phyloP scores from a whole-genome alignment of 164 flowering plant genomes.

The Liriodendron chinense region DNA sequence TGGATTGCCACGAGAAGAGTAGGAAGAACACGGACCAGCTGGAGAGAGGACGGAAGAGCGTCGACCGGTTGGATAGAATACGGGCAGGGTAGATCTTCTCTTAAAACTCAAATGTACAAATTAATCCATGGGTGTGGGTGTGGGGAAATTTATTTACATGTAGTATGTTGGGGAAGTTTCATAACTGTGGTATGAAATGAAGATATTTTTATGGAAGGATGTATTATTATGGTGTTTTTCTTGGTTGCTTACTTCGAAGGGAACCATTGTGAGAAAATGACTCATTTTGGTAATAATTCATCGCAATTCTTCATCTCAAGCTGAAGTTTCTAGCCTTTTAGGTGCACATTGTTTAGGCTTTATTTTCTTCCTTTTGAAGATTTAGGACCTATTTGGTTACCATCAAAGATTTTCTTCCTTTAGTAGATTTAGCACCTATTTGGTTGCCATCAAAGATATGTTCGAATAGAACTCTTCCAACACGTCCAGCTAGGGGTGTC shows the following conservation, averaged over 20 bases:
- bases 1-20: constrained; percentile 70
- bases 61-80: constrained; percentile 77
- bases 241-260: not conserved
- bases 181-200: constrained; percentile 30
- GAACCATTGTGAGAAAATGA: not conserved
- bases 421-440: no score
- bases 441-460: no score
- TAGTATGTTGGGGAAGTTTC: constrained; percentile 31
- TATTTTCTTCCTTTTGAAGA: no score
- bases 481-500: no score
- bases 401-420: no score
- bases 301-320: not conserved
- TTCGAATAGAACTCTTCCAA: no score
- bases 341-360: no score
- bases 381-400: no score
- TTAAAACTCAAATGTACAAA: constrained; percentile 7
- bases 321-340: no score
- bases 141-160: constrained; percentile 28
- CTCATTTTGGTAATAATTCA: not conserved
- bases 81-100: constrained; percentile 45
- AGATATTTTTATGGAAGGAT: constrained; percentile 17
- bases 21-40: constrained; percentile 61
- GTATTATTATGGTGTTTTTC: not conserved
- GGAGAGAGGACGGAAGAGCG: constrained; percentile 77
- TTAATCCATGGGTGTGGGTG: constrained; percentile 20